A percentile compares a stretch with the other conserved stretches of the same genome.
phyloP scores from a whole-genome alignment of 257 asterid species.

The Solanum paucissectum region DNA sequence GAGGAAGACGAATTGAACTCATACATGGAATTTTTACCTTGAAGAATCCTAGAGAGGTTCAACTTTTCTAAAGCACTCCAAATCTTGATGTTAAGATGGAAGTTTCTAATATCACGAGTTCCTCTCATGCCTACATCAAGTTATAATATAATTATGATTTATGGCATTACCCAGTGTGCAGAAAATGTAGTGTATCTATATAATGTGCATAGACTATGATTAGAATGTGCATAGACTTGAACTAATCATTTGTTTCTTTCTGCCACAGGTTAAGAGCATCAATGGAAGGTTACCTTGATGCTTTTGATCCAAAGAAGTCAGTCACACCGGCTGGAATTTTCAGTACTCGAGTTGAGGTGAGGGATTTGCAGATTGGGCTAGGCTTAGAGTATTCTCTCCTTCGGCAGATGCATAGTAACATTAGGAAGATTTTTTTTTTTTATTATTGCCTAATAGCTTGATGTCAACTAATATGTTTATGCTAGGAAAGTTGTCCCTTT shows the following conservation, averaged over 20 bases:
- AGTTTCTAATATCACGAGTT: neutral
- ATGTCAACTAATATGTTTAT: neutral
- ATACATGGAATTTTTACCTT: neutral
- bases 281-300: slow-evolving; percentile 68
- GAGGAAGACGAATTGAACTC: neutral
- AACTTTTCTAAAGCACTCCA: neutral
- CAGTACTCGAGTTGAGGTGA: slow-evolving; percentile 69
- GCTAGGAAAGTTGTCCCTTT: neutral
- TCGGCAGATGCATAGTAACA: neutral
- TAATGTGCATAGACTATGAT: neutral
- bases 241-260: slow-evolving; percentile 11
- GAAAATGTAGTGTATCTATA: neutral
- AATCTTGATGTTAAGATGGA: neutral
- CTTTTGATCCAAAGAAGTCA: slow-evolving; percentile 67
- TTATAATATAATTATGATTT: neutral
- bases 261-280: slow-evolving; percentile 73
- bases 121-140: neutral
- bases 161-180: neutral
- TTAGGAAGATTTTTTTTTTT: neutral
- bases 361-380: slow-evolving; percentile 1
- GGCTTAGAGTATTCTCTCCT: neutral
- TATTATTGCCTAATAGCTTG: neutral
- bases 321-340: slow-evolving; percentile 74
- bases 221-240: neutral
- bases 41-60: neutral